A percentile compares a stretch with the other conserved stretches of the same genome.
Evolutionary conservation across 108 stramenopile genomes (phyloP).

Genomic region (Cyclostephanos tholiformis): DNA sequence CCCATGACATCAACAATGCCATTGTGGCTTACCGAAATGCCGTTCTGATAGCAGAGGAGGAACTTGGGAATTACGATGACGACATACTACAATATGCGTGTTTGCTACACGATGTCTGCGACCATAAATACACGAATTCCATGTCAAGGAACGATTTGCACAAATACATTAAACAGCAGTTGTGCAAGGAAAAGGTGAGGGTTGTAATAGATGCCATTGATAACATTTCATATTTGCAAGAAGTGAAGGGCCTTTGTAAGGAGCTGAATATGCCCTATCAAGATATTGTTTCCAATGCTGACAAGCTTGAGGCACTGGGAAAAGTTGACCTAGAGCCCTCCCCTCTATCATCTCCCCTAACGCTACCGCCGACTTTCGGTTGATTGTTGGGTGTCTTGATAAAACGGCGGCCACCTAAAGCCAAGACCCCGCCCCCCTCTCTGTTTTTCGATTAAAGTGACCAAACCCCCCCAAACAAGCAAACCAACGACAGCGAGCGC

Average conservation of each 20-base stretch:
- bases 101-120: not conserved
- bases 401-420: no score
- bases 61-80: not conserved
- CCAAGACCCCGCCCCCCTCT: no score
- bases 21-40: not conserved
- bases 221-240: not conserved
- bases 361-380: no score
- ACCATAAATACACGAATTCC: not conserved
- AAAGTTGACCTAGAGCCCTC: not conserved
- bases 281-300: not conserved
- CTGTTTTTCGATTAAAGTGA: no score
- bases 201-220: not conserved
- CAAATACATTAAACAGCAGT: not conserved
- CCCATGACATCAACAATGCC: not conserved
- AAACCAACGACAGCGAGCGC: no score
- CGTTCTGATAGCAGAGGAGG: not conserved
- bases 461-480: no score
- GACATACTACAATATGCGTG: not conserved
- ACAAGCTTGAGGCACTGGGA: not conserved
- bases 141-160: not conserved
- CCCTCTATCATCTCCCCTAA: no score
- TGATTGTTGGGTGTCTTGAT: no score
- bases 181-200: not conserved
- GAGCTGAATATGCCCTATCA: not conserved
- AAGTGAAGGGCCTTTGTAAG: not conserved